These are phyloP conservation scores for Colletotrichum trifolii DNA, from an alignment of 2,329 filamentous ascomycete genomes.

Conservation along the genomic window DNA sequence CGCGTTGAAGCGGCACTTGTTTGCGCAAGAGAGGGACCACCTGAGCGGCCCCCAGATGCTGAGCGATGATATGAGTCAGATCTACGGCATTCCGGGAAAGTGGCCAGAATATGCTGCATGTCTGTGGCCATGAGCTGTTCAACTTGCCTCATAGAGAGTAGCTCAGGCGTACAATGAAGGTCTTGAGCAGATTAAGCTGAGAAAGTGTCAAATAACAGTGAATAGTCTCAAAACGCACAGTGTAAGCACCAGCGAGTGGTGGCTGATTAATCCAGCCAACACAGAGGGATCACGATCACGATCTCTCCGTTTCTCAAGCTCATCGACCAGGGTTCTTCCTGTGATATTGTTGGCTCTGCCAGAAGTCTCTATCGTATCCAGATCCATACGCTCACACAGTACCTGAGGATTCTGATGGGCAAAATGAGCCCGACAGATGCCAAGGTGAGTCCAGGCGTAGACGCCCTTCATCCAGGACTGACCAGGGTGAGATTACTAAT, in stretches of 20 bases:
- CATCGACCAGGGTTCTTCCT: neutral
- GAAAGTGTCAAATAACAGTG: too few relatives aligned
- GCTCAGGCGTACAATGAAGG: neutral
- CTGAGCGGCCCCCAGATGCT: slow-evolving; percentile 12
- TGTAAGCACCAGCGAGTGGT: neutral
- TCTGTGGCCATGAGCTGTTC: slow-evolving; percentile 17
- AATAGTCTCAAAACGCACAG: too few relatives aligned
- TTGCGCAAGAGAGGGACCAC: neutral
- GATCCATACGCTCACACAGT: neutral
- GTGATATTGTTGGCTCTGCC: neutral
- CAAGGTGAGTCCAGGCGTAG: neutral
- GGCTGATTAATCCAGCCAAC: slow-evolving; percentile 8
- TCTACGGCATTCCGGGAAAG: slow-evolving; percentile 10
- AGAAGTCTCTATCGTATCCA: neutral
- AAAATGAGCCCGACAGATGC: slow-evolving; percentile 2
- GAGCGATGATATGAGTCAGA: slow-evolving; percentile 17
- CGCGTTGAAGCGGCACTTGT: slow-evolving; percentile 44
- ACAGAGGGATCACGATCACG: neutral
- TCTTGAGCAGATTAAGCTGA: too few relatives aligned
- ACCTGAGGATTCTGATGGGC: neutral
- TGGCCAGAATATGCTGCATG: slow-evolving; percentile 22
- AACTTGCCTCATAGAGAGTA: neutral
- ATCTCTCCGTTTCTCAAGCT: neutral
- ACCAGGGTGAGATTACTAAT: slow-evolving; percentile 7
- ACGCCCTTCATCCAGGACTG: neutral